Evolutionary conservation across 148 eudicot genomes (phyloP), one percentile per base, ranked within the genome.

Genomic region (Fagopyrum homotropicum): DNA sequence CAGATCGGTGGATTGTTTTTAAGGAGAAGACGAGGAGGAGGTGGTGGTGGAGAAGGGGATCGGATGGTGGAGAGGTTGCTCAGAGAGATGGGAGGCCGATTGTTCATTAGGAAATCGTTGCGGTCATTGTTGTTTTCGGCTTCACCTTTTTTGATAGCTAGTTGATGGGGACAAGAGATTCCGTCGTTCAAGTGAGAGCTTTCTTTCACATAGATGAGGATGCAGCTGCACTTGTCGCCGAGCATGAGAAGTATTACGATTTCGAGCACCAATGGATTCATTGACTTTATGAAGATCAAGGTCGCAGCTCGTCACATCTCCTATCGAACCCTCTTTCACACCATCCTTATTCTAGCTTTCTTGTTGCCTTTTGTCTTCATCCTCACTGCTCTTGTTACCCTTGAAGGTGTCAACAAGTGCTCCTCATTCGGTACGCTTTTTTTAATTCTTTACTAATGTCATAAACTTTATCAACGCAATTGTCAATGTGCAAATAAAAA

Each of bases 261-360:
- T 81, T 93, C 92, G 75, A 86, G 88, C 79, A 83, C 74, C 76
- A 77, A 78, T 85, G 88, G 92, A 7, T 90, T 89, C 72, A 82
- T 83, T 79, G 96, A 93, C 79, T 87, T 89, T 83, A 91, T 93
- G 97, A 93, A 93, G 98, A 86, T 93, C 93, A 93, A 93, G 79
- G 84, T 93, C 70, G 98, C 93, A 77, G 88, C 98, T 85, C 92
- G 93, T 71, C 90, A 87, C 40, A 85, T 93, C 63, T 93, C 98
- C 2, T 91, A 91, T 81, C 88, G 95, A 40, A 88, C 93, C 5
- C 84, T 93, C 75, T 93, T 93, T 74, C 91, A 91, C 73, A 89
- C 94, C 43, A 88, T 93, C n/a, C 87, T 93, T 19, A 84, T 93
- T 45, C 88, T 91, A 2, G 98, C 98, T 47, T 91, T 89, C 75